phyloP scores from a whole-genome alignment of 345 rosid genomes.

The Bruguiera sexangula region DNA sequence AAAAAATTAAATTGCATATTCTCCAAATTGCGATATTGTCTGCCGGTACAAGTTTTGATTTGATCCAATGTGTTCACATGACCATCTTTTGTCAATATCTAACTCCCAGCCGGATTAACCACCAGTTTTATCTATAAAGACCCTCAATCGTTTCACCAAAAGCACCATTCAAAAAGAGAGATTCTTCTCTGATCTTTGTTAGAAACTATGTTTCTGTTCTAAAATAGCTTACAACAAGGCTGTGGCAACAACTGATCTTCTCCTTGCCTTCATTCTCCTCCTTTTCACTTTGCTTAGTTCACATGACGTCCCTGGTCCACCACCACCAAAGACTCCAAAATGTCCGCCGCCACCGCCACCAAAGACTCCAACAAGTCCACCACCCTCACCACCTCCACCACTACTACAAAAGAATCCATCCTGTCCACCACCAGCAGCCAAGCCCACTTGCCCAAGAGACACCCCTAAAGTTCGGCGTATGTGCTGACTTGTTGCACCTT shows the following conservation, averaged over 20 bases:
- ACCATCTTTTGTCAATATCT: neutral
- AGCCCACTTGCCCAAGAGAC: slow-evolving; percentile 12
- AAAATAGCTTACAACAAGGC: slow-evolving; percentile 10
- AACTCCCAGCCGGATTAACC: neutral
- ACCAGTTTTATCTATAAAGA: slow-evolving; percentile 5
- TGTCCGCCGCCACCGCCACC: neutral
- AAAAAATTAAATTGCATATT: slow-evolving; percentile 1
- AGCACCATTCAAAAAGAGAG: neutral
- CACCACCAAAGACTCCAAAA: slow-evolving; percentile 15
- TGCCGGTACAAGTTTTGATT: slow-evolving; percentile 8
- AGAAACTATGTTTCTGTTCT: neutral
- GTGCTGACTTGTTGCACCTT: slow-evolving; percentile 12
- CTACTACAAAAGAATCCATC: neutral
- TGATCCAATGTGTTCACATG: slow-evolving; percentile 18
- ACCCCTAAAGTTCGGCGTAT: slow-evolving; percentile 19
- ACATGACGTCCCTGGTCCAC: slow-evolving; percentile 7
- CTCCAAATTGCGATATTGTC: slow-evolving; percentile 20
- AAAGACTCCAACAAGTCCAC: neutral
- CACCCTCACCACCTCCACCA: slow-evolving; percentile 4
- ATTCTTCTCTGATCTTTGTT: neutral
- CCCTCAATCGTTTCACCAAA: neutral
- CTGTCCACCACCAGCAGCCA: slow-evolving; percentile 7
- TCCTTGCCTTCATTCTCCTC: slow-evolving; percentile 14
- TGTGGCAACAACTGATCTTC: slow-evolving; percentile 10
- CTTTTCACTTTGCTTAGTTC: slow-evolving; percentile 11